These are phyloP conservation scores for Blastobotrys illinoisensis DNA, from an alignment of 1,139 yeast species.

Conservation along the genomic window DNA sequence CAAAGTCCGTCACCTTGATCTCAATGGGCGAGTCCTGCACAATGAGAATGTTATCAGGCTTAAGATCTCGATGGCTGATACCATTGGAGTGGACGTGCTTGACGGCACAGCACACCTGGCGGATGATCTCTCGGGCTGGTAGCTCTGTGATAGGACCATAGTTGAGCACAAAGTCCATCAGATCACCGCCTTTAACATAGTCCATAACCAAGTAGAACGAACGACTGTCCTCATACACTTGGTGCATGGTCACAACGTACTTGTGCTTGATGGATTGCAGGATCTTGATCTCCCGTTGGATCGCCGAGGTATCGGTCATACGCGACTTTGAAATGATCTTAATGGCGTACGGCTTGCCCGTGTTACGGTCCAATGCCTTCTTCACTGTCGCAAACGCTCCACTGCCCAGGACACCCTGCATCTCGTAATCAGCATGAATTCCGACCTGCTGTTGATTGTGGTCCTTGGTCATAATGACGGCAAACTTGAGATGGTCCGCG, in stretches of 20 bases:
- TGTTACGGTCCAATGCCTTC: slow-evolving; percentile 76
- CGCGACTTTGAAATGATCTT: slow-evolving; percentile 82
- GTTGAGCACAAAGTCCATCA: slow-evolving; percentile 91
- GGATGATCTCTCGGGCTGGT: slow-evolving; percentile 78
- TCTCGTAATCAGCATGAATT: slow-evolving; percentile 67
- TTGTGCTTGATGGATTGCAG: slow-evolving; percentile 74
- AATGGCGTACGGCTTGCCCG: slow-evolving; percentile 84
- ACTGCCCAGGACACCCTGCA: slow-evolving; percentile 80
- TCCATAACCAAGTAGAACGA: slow-evolving; percentile 90
- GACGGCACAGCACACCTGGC: slow-evolving; percentile 79
- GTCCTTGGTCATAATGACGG: slow-evolving; percentile 50
- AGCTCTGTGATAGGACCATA: slow-evolving; percentile 89
- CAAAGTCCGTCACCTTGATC: slow-evolving; percentile 90
- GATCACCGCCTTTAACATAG: slow-evolving; percentile 92
- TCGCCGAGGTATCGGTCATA: slow-evolving; percentile 77
- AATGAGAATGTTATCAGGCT: slow-evolving; percentile 80
- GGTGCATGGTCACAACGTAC: slow-evolving; percentile 73
- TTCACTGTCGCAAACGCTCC: slow-evolving; percentile 97
- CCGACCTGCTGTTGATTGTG: slow-evolving; percentile 20
- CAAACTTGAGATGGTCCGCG: slow-evolving; percentile 67
- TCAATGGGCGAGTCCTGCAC: slow-evolving; percentile 87
- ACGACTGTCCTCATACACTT: slow-evolving; percentile 77
- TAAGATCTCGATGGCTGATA: slow-evolving; percentile 87
- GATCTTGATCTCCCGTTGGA: slow-evolving; percentile 78
- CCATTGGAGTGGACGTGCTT: slow-evolving; percentile 83